Conservation (phyloP, 768 basidiomycete species). For the Mrakia blollopis region DNA sequence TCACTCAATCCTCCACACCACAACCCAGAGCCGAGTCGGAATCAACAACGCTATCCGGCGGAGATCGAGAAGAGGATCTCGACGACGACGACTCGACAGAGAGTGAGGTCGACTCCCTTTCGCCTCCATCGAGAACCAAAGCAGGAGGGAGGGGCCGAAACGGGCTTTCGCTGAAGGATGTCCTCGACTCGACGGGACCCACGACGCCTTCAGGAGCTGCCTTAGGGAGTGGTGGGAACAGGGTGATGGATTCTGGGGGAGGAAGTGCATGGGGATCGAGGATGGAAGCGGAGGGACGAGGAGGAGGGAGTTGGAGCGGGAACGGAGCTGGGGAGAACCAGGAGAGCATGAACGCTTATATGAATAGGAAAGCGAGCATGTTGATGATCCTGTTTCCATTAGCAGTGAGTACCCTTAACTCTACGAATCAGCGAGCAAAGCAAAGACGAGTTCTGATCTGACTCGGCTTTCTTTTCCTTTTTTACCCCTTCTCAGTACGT, state of each 20-base stretch:
- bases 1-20: not conserved
- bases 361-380: constrained; percentile 29
- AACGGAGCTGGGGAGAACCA: constrained; percentile 1
- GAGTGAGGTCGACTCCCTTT: constrained; percentile 29
- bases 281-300: too few relatives aligned
- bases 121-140: not conserved
- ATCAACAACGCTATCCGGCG: not conserved
- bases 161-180: constrained; percentile 12
- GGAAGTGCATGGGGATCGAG: not conserved
- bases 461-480: not conserved
- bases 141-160: not conserved
- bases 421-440: too few relatives aligned
- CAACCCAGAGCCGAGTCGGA: not conserved
- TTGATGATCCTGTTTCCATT: constrained; percentile 31
- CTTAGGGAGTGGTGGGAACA: not conserved
- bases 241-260: too few relatives aligned
- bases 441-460: not conserved
- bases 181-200: not conserved
- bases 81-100: not conserved
- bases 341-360: constrained; percentile 25
- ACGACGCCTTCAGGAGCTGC: not conserved
- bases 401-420: too few relatives aligned
- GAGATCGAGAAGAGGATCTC: not conserved
- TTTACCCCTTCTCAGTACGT: constrained; percentile 9
- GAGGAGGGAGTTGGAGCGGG: not conserved